Conservation (phyloP, 2,329 filamentous ascomycete genomes). For the Monilinia laxa region DNA sequence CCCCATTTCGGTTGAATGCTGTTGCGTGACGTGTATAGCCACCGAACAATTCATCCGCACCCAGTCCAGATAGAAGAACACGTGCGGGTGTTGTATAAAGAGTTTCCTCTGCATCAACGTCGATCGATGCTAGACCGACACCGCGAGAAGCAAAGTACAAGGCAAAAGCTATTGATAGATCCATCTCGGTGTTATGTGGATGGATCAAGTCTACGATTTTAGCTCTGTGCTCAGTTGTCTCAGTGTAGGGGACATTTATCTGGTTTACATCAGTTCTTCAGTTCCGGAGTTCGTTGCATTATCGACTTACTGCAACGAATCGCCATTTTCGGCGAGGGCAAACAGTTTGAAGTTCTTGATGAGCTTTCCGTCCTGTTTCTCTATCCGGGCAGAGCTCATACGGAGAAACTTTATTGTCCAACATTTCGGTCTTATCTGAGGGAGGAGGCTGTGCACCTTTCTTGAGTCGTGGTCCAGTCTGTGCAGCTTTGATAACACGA, state of each 20-base stretch:
- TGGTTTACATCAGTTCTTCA: constrained; percentile 39
- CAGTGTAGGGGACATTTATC: constrained; percentile 78
- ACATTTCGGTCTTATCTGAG: background rate
- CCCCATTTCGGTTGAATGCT: constrained; percentile 70
- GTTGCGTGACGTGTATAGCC: constrained; percentile 84
- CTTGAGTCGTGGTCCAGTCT: constrained; percentile 40
- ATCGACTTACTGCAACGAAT: constrained; percentile 67
- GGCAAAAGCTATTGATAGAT: constrained; percentile 88
- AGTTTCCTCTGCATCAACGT: constrained; percentile 25
- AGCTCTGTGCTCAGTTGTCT: constrained; percentile 67
- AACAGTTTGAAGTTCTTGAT: constrained; percentile 66
- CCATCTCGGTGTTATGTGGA: constrained; percentile 98
- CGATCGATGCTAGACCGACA: constrained; percentile 44
- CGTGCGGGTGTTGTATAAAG: constrained; percentile 69
- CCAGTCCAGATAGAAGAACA: constrained; percentile 86
- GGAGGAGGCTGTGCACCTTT: constrained; percentile 11
- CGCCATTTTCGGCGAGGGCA: constrained; percentile 75
- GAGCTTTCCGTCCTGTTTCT: constrained; percentile 77
- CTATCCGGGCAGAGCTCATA: constrained; percentile 91
- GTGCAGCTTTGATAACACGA: constrained; percentile 60
- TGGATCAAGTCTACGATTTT: constrained; percentile 76
- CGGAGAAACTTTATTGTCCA: constrained; percentile 37
- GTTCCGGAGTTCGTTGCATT: background rate
- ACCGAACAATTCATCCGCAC: constrained; percentile 94
- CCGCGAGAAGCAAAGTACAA: constrained; percentile 94